Evolutionary conservation across 176 grass and related monocot genomes (phyloP).

Genomic region (Raddia distichophylla): DNA sequence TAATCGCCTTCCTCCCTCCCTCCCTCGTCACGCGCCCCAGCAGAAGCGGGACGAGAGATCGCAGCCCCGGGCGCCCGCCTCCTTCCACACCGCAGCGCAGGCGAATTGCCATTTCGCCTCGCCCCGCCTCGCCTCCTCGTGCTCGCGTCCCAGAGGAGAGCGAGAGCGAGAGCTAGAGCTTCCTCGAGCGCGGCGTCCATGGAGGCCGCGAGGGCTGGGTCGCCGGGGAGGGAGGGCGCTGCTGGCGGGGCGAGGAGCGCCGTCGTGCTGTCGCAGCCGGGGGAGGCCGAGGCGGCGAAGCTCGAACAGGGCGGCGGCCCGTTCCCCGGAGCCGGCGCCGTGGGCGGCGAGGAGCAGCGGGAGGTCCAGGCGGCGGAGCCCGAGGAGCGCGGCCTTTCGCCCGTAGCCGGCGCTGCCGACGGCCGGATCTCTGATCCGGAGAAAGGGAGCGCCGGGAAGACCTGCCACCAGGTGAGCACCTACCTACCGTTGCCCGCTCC

Average conservation of each 20-base stretch:
- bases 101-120: not conserved
- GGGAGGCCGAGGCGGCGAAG: too few relatives aligned
- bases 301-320: too few relatives aligned
- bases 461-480: slow-evolving; percentile 82
- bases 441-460: slow-evolving; percentile 52
- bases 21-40: too few relatives aligned
- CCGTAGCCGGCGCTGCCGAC: slow-evolving; percentile 54
- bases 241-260: too few relatives aligned
- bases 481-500: not conserved
- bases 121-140: not conserved
- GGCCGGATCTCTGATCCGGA: slow-evolving; percentile 72
- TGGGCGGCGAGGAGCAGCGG: not conserved
- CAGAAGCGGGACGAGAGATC: too few relatives aligned
- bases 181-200: not conserved
- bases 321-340: too few relatives aligned
- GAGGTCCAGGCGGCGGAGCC: slow-evolving; percentile 3
- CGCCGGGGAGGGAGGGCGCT: not conserved
- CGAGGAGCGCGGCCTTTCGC: slow-evolving; percentile 51
- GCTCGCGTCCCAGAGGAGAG: not conserved
- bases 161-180: too few relatives aligned
- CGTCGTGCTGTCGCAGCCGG: too few relatives aligned
- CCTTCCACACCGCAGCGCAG: not conserved
- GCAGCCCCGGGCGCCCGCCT: too few relatives aligned
- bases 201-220: not conserved
- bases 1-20: not conserved